Conservation (phyloP, 768 basidiomycete species). For the Tulasnella sp. region DNA sequence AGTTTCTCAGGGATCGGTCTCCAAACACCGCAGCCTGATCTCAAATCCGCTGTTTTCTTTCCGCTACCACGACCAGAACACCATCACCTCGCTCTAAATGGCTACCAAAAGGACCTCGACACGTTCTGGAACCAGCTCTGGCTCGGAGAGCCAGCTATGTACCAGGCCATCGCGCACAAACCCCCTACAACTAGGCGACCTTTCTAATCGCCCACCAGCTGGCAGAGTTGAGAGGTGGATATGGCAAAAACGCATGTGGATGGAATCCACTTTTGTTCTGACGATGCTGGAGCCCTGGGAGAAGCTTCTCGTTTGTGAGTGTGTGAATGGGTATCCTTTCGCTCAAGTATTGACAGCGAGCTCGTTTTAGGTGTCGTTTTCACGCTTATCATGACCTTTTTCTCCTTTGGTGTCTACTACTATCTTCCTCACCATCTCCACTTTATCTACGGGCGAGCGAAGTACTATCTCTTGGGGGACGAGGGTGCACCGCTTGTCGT, state of each 20-base stretch:
- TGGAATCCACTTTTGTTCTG: slow-evolving; percentile 54
- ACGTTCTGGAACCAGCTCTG: background rate
- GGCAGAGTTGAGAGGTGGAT: slow-evolving; percentile 27
- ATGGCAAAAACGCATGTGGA: slow-evolving; percentile 48
- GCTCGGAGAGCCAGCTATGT: background rate
- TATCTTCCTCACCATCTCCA: slow-evolving; percentile 54
- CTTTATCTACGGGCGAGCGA: slow-evolving; percentile 44
- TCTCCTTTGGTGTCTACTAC: slow-evolving; percentile 45
- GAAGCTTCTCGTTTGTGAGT: slow-evolving; percentile 52
- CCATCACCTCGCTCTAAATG: background rate
- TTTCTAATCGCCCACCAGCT: background rate
- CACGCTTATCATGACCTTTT: slow-evolving; percentile 36
- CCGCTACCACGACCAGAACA: background rate
- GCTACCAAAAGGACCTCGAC: background rate
- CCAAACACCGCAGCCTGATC: background rate
- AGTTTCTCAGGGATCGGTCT: background rate
- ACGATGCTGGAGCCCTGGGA: slow-evolving; percentile 63
- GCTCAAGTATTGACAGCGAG: background rate
- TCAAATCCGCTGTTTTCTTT: background rate
- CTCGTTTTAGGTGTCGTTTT: slow-evolving; percentile 36
- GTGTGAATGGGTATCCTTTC: background rate
- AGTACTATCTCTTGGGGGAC: slow-evolving; percentile 58
- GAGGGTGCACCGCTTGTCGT: slow-evolving; percentile 27
- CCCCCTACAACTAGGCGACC: background rate
- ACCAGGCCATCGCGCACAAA: slow-evolving; percentile 10